These are phyloP conservation scores for Kodamaea fungicola DNA, from an alignment of 1,139 yeast genomes.

Conservation along the genomic window DNA sequence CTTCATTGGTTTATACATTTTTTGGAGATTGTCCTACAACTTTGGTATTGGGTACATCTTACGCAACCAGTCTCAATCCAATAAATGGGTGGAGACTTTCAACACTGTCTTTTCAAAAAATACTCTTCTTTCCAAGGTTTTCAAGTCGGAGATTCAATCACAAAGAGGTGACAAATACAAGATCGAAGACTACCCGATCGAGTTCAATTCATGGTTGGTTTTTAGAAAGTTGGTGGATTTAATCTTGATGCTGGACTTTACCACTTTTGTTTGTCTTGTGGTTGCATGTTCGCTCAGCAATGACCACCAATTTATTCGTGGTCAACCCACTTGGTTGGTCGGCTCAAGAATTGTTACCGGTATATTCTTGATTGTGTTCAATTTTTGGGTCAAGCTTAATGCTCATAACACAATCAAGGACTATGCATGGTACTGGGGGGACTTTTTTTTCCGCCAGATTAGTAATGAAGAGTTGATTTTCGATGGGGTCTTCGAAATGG, in stretches of 20 bases:
- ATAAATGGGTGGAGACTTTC: constrained; percentile 56
- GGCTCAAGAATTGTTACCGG: constrained; percentile 43
- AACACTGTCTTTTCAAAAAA: constrained; percentile 41
- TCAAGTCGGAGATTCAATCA: constrained; percentile 45
- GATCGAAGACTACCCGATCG: constrained; percentile 57
- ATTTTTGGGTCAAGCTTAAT: constrained; percentile 83
- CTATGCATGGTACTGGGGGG: constrained; percentile 97
- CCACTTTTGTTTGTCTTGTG: constrained; percentile 71
- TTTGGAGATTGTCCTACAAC: constrained; percentile 79
- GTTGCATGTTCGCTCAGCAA: constrained; percentile 48
- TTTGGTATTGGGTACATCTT: constrained; percentile 75
- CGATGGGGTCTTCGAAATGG: constrained; percentile 89
- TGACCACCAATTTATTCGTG: constrained; percentile 36
- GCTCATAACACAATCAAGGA: constrained; percentile 90
- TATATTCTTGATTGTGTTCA: constrained; percentile 55
- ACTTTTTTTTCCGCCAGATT: constrained; percentile 79
- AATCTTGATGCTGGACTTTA: constrained; percentile 82
- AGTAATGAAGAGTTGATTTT: constrained; percentile 72
- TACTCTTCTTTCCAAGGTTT: constrained; percentile 36
- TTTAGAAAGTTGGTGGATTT: constrained; percentile 80
- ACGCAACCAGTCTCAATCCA: constrained; percentile 62
- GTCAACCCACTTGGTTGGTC: constrained; percentile 35
- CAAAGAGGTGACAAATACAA: constrained; percentile 60
- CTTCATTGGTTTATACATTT: constrained; percentile 54
- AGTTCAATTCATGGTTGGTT: constrained; percentile 80